Conservation (phyloP, 2,329 filamentous ascomycete species). For the Colletotrichum tamarilloi region DNA sequence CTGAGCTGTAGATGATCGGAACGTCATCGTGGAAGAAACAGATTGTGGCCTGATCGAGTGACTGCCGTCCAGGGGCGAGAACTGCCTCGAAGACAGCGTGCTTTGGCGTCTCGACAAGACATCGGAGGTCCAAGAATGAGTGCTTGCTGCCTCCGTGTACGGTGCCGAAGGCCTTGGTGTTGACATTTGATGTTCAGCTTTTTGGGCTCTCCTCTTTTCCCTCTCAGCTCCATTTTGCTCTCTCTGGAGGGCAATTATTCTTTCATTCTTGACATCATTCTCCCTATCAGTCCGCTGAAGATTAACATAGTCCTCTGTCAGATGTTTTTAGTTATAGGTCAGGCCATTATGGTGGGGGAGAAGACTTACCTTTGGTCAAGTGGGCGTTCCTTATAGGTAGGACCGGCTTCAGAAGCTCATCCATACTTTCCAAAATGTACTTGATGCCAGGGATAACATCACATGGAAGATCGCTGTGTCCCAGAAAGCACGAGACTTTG, state of each 20-base stretch:
- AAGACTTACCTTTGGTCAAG: not conserved
- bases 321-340: not conserved
- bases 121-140: not conserved
- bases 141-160: not conserved
- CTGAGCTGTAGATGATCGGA: not conserved
- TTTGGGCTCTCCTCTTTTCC: not conserved
- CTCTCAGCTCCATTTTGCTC: not conserved
- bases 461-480: too few relatives aligned
- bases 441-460: too few relatives aligned
- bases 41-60: not conserved
- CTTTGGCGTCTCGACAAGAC: not conserved
- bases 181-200: not conserved
- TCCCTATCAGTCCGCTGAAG: not conserved
- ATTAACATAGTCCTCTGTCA: not conserved
- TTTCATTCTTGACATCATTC: not conserved
- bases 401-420: too few relatives aligned
- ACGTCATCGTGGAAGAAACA: not conserved
- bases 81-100: not conserved
- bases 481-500: too few relatives aligned
- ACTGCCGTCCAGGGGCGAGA: not conserved
- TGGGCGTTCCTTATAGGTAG: too few relatives aligned
- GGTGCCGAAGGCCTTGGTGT: not conserved
- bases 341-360: not conserved
- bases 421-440: too few relatives aligned
- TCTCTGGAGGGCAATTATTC: not conserved